Base-by-base conservation (phyloP, 176 grass and related monocot species). In the Rhynchospora breviuscula region DNA sequence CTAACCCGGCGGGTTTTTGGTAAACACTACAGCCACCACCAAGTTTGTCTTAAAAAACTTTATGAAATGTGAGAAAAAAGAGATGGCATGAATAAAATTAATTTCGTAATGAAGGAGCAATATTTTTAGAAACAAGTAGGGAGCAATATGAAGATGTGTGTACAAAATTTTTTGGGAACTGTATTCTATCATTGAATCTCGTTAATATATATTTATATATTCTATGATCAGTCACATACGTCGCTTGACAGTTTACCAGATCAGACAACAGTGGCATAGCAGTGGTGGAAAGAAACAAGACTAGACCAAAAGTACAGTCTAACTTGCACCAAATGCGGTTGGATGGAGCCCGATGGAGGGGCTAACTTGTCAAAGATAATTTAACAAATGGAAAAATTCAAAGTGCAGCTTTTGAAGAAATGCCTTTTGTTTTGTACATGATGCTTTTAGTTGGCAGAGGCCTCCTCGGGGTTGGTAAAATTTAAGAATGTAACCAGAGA, bases 301-400 rank as follows among this genome's bases (percentile, higher is more conserved):
- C 64, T 29, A 76, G 78, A 59, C 83, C 84, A 62, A 82, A 89
- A 83, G 67, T 79, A 83, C 80, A 62, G 59, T 83, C 73, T 81
- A 82, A 84, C 75, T 80, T 70, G 71, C 84, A 80, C 62, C 62
- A 79, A 79, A 79, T 86, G 84, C 84, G 78, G 84, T 86, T 86
- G 65, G 35, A 87, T 74, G 49, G 17, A 82, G 84, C 80, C 80
- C 54, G 35, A 87, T 74, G 49, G 17, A 82, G 60, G 62, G 54
- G 75, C 35, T 52, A 8, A 52, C 85, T 87, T 66, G 75, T 63
- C 53, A 82, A 63, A 25, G 18, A 48, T 23, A 9, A 13, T 45
- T 82, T 67, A 64, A 52, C 35, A 87, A 64, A 54, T 54, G 14
- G 44, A 49, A 51, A 81, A 63, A 21, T 81, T 45, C 79, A 48